phyloP scores from a whole-genome alignment of 768 basidiomycete genomes.

The Boletus tylopilopsis region DNA sequence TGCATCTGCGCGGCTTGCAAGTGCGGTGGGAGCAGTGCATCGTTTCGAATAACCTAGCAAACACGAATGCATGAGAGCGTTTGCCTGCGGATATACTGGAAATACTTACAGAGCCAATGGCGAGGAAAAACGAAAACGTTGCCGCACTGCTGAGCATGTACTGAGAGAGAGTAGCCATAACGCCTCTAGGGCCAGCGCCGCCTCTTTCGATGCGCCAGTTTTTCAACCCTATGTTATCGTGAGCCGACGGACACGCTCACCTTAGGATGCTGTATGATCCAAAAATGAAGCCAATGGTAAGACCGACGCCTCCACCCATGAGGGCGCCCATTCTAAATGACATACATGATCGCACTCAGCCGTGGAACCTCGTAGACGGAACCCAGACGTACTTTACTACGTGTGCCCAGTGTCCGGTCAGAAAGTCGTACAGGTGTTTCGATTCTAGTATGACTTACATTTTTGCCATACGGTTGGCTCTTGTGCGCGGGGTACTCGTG shows the following conservation, averaged over 20 bases:
- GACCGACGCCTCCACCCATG: conserved; percentile 91
- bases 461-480: conserved; percentile 75
- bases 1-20: conserved; percentile 63
- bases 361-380: background rate
- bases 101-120: conserved; percentile 80
- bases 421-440: background rate
- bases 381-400: conserved; percentile 56
- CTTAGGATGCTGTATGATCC: conserved; percentile 89
- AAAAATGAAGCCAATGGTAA: conserved; percentile 97
- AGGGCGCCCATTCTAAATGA: conserved; percentile 80
- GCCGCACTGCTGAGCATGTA: conserved; percentile 99
- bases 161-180: conserved; percentile 88
- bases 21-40: conserved; percentile 55
- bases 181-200: conserved; percentile 88
- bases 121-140: conserved; percentile 96
- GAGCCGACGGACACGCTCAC: conserved; percentile 40
- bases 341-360: conserved; percentile 5
- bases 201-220: conserved; percentile 44
- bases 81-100: background rate
- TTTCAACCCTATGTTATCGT: conserved; percentile 4
- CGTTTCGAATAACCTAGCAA: conserved; percentile 83
- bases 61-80: conserved; percentile 2
- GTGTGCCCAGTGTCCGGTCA: conserved; percentile 6
- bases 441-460: conserved; percentile 41
- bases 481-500: conserved; percentile 36